Base-by-base conservation (phyloP, 768 basidiomycete genomes). In the Agrocybe praecox region DNA sequence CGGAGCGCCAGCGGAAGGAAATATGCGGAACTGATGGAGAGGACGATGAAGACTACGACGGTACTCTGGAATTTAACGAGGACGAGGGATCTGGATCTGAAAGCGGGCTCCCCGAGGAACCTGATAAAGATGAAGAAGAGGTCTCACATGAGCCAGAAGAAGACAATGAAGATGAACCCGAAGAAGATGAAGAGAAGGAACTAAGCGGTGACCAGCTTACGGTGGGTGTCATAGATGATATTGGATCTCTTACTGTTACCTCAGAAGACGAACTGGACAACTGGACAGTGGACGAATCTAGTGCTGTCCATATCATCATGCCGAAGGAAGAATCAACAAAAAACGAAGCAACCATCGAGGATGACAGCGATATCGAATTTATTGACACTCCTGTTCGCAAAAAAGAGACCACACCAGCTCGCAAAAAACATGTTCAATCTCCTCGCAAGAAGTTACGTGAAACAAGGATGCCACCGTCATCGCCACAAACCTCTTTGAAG, bases 1-100 rank as follows among this genome's bases (percentile, higher is more conserved):
- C 84, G 1, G 90, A 92, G 66, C 72, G 67, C 63, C 70, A 62
- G 59, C 75, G 84, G 49, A 82, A 75, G 63, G 82, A 80, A 54
- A 52, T 77, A 49, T 79, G 71, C 57, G 83, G 83, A 1, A 75
- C 74, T 23, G 77, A 78, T 29, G 75, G 76, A 1, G 81, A 81
- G 23, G 77, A 74, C 7, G 67, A 68, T 6, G 63, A 61, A 7
- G 61, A 59, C 10, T 47, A 62, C 21, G 46, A 42, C 18, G 36
- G 43, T 45, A 33, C n/a, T 15, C 43, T 29, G 36, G 11, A 53
- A n/a, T 55, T 50, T 36, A 44, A 29, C 6, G 50, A 49, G 18
- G 14, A 36, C 18, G 42, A 44, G 10, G 40, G 46, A 11, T n/a
- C 3, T 44, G 36, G 19, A 33, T 17, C 26, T 14, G 48, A 59